These are phyloP conservation scores for Medicago arabica DNA, from an alignment of 306 rosid genomes.

Conservation along the genomic window DNA sequence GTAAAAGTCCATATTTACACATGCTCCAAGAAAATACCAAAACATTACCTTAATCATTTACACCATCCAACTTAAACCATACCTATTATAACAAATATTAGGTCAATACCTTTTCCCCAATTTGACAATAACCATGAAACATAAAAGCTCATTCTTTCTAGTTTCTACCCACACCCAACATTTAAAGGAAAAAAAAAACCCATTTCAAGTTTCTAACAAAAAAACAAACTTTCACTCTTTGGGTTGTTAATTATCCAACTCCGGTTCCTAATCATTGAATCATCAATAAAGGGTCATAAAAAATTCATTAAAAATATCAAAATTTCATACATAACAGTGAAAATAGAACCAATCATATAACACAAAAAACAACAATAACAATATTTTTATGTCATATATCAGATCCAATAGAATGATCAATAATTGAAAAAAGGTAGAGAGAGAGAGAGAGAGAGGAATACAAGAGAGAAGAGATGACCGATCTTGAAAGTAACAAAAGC, in stretches of 20 bases:
- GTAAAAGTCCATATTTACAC: not conserved
- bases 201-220: slow-evolving; percentile 25
- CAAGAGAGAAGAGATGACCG: slow-evolving; percentile 71
- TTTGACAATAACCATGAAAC: slow-evolving; percentile 18
- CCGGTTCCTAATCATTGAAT: slow-evolving; percentile 26
- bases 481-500: slow-evolving; percentile 73
- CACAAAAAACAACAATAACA: not conserved
- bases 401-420: slow-evolving; percentile 44
- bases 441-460: slow-evolving; percentile 33
- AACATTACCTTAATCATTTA: slow-evolving; percentile 21
- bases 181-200: not conserved
- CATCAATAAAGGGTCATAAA: slow-evolving; percentile 4
- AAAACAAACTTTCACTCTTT: slow-evolving; percentile 17
- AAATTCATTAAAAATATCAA: not conserved
- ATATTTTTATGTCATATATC: slow-evolving; percentile 3
- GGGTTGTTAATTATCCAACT: slow-evolving; percentile 17
- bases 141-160: slow-evolving; percentile 27
- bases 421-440: not conserved
- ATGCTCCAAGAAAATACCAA: slow-evolving; percentile 31
- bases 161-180: slow-evolving; percentile 33
- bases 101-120: slow-evolving; percentile 5
- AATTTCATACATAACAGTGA: not conserved
- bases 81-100: slow-evolving; percentile 2
- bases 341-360: not conserved
- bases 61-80: slow-evolving; percentile 6